Conservation (phyloP, 495 filamentous ascomycete species). For the Penicillium crystallinum region DNA sequence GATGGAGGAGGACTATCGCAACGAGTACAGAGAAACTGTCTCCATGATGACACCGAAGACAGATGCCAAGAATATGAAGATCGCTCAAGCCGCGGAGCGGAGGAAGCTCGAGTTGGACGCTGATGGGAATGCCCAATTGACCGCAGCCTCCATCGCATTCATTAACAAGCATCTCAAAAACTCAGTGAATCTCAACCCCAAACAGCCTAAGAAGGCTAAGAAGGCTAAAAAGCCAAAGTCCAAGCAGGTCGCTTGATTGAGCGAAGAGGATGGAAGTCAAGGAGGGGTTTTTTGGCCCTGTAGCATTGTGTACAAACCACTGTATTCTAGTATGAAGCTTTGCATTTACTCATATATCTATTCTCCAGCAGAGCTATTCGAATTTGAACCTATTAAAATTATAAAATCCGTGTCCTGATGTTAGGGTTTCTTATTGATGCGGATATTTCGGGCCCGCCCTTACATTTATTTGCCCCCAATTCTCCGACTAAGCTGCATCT, state of each 20-base stretch:
- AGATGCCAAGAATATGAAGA: constrained; percentile 20
- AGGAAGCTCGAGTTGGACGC: constrained; percentile 27
- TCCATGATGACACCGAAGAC: constrained; percentile 45
- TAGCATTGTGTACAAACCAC: constrained; percentile 36
- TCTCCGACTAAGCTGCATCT: constrained; percentile 7
- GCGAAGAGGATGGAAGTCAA: background rate
- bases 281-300: constrained; percentile 10
- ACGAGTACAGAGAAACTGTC: constrained; percentile 49
- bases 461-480: constrained; percentile 12
- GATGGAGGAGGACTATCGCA: constrained; percentile 52
- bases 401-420: background rate
- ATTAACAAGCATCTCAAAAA: constrained; percentile 32
- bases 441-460: constrained; percentile 11
- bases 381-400: background rate
- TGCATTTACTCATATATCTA: constrained; percentile 16
- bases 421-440: background rate
- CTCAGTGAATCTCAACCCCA: background rate
- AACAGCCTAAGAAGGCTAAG: constrained; percentile 7
- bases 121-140: constrained; percentile 35
- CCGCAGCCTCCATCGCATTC: constrained; percentile 28
- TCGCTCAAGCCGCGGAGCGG: constrained; percentile 20
- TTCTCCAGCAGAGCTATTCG: background rate
- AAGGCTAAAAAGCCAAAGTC: constrained; percentile 7
- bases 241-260: constrained; percentile 11
- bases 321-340: constrained; percentile 40